Evolutionary conservation across 805 yeast species (phyloP), one percentile per base, ranked within the genome.

Genomic region (Myxozyma sirexii): DNA sequence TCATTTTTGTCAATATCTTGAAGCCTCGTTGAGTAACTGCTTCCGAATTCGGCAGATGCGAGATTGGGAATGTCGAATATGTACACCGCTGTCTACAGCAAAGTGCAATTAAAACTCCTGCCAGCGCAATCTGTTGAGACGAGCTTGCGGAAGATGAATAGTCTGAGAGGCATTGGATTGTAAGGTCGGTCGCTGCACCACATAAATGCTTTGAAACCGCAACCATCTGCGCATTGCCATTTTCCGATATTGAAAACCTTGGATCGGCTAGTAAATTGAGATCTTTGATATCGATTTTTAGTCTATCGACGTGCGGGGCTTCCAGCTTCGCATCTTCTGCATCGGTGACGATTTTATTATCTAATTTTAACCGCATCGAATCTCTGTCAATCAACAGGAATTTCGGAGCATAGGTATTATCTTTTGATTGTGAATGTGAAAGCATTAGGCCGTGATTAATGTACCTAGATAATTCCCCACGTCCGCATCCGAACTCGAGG

Each of bases 131-230:
- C 35, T 2, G 31, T 5, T 31, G 5, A n/a, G 31, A 27, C 13
- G 45, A 7, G 29, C 13, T 19, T n/a, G 35, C 7, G 6, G 45
- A 35, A 17, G 37, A 21, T 24, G 44, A 56, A 29, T 59, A 49
- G 21, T 81, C 80, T 47, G 79, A 61, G 1, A 90, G 71, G 73
- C 90, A 86, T 65, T 84, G 78, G 26, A 92, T 72, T 0, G 97
- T 87, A 51, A 91, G 75, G 71, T 91, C 97, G 0, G 97, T 92
- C 1, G 97, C 97, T 2, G 88, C 96, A 4, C 97, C 97, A 74
- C 97, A 91, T 37, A 92, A 74, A 74, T 91, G 97, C 71, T 91
- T 91, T 3, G 97, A 90, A 2, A 91, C 82, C 1, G 85, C 90
- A 7, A 87, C 49, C 3, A 69, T 12, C 8, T 44, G 26, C 4